Conservation (phyloP, 306 rosid genomes). For the Calophaca sinica region DNA sequence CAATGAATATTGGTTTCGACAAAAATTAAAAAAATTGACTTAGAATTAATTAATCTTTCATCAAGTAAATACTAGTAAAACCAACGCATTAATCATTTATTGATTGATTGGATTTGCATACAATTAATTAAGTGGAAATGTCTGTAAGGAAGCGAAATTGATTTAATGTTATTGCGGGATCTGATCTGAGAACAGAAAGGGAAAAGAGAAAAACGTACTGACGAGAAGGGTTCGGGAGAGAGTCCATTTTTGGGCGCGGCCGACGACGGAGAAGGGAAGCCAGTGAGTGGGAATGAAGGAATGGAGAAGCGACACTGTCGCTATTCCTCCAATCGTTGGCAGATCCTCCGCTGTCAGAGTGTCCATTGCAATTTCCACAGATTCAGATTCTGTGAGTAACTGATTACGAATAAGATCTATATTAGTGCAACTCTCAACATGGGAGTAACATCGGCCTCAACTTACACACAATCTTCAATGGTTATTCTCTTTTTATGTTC, state of each 20-base stretch:
- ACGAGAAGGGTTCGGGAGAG: conserved; percentile 87
- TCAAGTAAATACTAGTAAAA: too few relatives aligned
- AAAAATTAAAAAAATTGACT: too few relatives aligned
- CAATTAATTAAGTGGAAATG: too few relatives aligned
- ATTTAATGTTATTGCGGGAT: background rate
- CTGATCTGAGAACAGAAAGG: background rate
- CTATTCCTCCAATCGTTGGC: conserved; percentile 92
- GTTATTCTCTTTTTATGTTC: too few relatives aligned
- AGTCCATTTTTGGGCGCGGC: conserved; percentile 97
- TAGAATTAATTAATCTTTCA: too few relatives aligned
- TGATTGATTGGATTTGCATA: too few relatives aligned
- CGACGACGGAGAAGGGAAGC: conserved; percentile 97
- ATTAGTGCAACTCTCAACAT: background rate
- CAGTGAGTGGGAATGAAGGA: conserved; percentile 97
- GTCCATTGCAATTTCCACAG: background rate
- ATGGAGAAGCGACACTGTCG: conserved; percentile 90
- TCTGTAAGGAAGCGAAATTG: too few relatives aligned
- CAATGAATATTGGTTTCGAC: too few relatives aligned
- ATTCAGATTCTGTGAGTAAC: background rate
- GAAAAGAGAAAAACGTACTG: conserved; percentile 58
- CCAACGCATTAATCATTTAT: too few relatives aligned
- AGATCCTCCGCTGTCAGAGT: conserved; percentile 74
- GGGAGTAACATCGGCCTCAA: too few relatives aligned
- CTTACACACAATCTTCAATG: too few relatives aligned
- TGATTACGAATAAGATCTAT: background rate